Evolutionary conservation across 2,329 filamentous ascomycete genomes (phyloP).

Genomic region (Clonostachys chloroleuca): DNA sequence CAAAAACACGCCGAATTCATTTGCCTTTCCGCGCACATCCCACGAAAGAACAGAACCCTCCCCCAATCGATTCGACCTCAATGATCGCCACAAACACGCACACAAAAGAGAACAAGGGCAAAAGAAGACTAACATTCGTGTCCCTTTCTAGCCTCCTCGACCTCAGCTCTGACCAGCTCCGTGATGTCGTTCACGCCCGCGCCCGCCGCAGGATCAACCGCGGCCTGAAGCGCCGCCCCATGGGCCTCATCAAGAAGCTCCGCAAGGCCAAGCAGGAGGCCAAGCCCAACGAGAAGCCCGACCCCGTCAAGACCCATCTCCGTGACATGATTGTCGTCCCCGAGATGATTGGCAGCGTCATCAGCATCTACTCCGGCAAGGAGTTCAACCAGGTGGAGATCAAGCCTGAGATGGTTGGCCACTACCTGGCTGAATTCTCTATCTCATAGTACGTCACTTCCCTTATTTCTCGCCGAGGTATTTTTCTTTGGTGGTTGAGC

Average conservation of each 20-base stretch:
- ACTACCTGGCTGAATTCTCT: slow-evolving; percentile 99
- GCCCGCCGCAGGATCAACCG: slow-evolving; percentile 99
- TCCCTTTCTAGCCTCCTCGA: slow-evolving; percentile 77
- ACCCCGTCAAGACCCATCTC: slow-evolving; percentile 98
- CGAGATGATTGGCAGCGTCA: slow-evolving; percentile 98
- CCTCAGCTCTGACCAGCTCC: slow-evolving; percentile 96
- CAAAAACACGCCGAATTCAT: not conserved
- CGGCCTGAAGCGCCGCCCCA: slow-evolving; percentile 98
- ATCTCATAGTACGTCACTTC: slow-evolving; percentile 87
- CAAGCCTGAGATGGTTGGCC: slow-evolving; percentile 99
- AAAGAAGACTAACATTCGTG: slow-evolving; percentile 10
- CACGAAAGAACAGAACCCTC: not conserved
- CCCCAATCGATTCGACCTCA: not conserved
- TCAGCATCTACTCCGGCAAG: slow-evolving; percentile 99
- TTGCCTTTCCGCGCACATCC: not conserved
- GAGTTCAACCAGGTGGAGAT: slow-evolving; percentile 99
- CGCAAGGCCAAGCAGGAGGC: slow-evolving; percentile 99
- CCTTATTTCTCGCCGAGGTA: not conserved
- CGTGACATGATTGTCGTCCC: slow-evolving; percentile 99
- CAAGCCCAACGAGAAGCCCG: slow-evolving; percentile 99
- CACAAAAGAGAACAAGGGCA: not conserved
- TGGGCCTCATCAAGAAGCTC: slow-evolving; percentile 99
- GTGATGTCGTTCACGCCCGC: slow-evolving; percentile 98
- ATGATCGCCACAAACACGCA: slow-evolving; percentile 1
- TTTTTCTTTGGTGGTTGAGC: not conserved